These are phyloP conservation scores for Pleurotus tuber-regium DNA, from an alignment of 768 basidiomycete genomes.

Conservation along the genomic window DNA sequence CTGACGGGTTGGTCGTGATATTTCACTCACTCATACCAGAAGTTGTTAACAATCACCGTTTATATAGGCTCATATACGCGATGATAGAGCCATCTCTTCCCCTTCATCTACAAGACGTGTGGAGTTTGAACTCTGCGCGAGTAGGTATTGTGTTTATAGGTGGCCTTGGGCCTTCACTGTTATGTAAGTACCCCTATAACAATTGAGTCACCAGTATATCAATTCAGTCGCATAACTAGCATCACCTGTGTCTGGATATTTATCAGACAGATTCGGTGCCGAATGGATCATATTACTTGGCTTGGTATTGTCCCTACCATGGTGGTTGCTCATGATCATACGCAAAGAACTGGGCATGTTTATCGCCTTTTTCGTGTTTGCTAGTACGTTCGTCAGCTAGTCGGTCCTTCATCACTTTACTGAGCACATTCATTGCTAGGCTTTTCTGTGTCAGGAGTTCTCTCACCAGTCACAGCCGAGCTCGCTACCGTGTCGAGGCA, in stretches of 20 bases:
- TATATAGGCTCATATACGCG: slow-evolving; percentile 43
- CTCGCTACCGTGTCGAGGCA: slow-evolving; percentile 56
- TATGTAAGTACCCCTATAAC: slow-evolving; percentile 50
- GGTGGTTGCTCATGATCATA: slow-evolving; percentile 58
- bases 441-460: slow-evolving; percentile 57
- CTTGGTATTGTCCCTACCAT: slow-evolving; percentile 55
- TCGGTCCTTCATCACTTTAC: background rate
- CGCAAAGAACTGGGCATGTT: slow-evolving; percentile 44
- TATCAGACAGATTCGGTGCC: slow-evolving; percentile 53
- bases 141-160: slow-evolving; percentile 70
- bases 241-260: slow-evolving; percentile 55
- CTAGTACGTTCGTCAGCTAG: slow-evolving; percentile 39
- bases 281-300: slow-evolving; percentile 51
- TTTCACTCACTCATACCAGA: background rate
- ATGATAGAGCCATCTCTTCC: slow-evolving; percentile 58
- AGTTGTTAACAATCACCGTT: background rate
- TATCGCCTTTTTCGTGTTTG: slow-evolving; percentile 44
- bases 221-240: slow-evolving; percentile 33
- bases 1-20: slow-evolving; percentile 47
- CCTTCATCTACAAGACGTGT: slow-evolving; percentile 47
- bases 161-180: slow-evolving; percentile 57
- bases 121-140: slow-evolving; percentile 43
- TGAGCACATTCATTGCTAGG: slow-evolving; percentile 35
- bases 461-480: slow-evolving; percentile 66
- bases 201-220: background rate